phyloP scores from a whole-genome alignment of 2,329 filamentous ascomycete genomes.

The Neofusicoccum cordaticola region DNA sequence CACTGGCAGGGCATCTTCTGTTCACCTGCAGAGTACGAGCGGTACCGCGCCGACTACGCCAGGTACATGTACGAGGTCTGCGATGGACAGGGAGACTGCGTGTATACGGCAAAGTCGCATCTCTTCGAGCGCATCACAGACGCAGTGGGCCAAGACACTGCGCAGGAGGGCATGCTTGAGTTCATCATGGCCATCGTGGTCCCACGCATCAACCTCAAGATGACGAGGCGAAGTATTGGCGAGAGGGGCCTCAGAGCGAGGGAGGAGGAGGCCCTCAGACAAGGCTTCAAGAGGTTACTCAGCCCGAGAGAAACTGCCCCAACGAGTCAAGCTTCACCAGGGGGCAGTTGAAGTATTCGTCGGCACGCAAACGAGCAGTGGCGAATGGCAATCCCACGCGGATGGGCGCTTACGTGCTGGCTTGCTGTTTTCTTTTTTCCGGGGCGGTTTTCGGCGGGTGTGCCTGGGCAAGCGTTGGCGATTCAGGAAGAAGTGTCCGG shows the following conservation, averaged over 20 bases:
- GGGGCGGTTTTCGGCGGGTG: background rate
- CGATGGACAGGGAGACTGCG: background rate
- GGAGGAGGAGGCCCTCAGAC: background rate
- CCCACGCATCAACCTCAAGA: background rate
- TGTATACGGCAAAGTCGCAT: slow-evolving; percentile 1
- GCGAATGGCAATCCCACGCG: no score
- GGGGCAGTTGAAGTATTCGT: no score
- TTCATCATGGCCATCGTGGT: background rate
- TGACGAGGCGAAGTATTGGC: background rate
- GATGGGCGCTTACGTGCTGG: no score
- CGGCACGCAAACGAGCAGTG: no score
- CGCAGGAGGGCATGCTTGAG: background rate
- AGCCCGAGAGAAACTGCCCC: no score
- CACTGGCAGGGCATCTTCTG: background rate
- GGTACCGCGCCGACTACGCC: slow-evolving; percentile 13
- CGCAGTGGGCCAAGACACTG: background rate
- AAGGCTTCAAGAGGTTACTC: background rate
- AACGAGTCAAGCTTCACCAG: no score
- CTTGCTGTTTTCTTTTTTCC: background rate
- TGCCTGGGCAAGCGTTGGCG: background rate
- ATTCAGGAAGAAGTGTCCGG: background rate
- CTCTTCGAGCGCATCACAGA: background rate
- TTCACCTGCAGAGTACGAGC: background rate
- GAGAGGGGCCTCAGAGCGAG: background rate
- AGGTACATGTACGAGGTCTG: slow-evolving; percentile 14